Conservation (phyloP, 495 filamentous ascomycete species). For the Tirmania nivea region DNA sequence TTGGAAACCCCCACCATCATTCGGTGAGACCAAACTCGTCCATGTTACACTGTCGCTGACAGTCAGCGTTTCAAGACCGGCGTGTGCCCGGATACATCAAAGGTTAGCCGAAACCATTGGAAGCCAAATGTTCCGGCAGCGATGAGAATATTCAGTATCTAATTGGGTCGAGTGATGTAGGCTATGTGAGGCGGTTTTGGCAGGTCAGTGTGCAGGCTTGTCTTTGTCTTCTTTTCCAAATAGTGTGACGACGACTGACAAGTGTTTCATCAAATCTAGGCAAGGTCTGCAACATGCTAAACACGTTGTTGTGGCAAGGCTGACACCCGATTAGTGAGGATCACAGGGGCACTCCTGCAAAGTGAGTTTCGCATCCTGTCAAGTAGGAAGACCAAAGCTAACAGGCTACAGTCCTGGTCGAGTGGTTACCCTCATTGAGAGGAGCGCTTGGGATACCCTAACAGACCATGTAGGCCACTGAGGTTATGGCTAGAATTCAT, state of each 20-base stretch:
- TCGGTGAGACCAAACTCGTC: slow-evolving; percentile 36
- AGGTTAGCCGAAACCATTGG: background rate
- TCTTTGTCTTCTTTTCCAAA: background rate
- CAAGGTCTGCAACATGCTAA: background rate
- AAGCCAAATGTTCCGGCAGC: too few relatives aligned
- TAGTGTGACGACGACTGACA: slow-evolving; percentile 8
- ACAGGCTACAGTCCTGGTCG: slow-evolving; percentile 39
- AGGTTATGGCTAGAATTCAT: too few relatives aligned
- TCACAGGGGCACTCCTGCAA: slow-evolving; percentile 74
- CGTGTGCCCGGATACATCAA: slow-evolving; percentile 74
- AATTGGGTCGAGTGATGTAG: slow-evolving; percentile 18
- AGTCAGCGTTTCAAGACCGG: slow-evolving; percentile 33
- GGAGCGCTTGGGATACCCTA: slow-evolving; percentile 55
- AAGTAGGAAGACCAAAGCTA: background rate
- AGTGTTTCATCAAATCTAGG: slow-evolving; percentile 20
- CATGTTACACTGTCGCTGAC: slow-evolving; percentile 1
- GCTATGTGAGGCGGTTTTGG: slow-evolving; percentile 95
- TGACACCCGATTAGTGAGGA: slow-evolving; percentile 41
- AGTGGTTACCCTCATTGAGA: slow-evolving; percentile 80
- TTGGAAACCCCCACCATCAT: slow-evolving; percentile 95
- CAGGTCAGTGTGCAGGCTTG: slow-evolving; percentile 37
- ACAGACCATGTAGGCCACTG: slow-evolving; percentile 33
- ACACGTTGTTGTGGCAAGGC: background rate
- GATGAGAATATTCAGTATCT: too few relatives aligned
- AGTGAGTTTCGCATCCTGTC: slow-evolving; percentile 14